A percentile compares a stretch with the other conserved stretches of the same genome.
These are phyloP conservation scores for Senna siamea DNA, from an alignment of 306 rosid genomes.

Conservation along the genomic window DNA sequence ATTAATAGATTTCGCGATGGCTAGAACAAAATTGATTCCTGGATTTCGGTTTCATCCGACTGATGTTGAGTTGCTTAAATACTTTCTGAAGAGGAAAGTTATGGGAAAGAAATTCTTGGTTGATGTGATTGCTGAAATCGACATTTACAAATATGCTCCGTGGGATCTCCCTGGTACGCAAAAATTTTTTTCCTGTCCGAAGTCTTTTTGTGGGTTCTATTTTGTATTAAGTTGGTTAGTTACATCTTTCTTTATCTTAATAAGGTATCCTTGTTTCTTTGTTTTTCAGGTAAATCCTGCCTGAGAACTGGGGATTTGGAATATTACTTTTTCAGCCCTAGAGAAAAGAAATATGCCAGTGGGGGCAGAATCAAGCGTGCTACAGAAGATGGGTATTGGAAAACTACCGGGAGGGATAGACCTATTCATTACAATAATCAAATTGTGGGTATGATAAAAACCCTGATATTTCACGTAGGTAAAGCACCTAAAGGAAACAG, in stretches of 20 bases:
- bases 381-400: slow-evolving; percentile 76
- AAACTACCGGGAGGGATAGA: slow-evolving; percentile 83
- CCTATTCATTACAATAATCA: slow-evolving; percentile 31
- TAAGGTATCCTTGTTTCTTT: neutral
- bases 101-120: slow-evolving; percentile 38
- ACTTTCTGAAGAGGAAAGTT: slow-evolving; percentile 72
- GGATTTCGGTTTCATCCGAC: slow-evolving; percentile 94
- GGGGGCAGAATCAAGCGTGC: slow-evolving; percentile 78
- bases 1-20: slow-evolving; percentile 38
- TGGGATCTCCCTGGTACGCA: slow-evolving; percentile 88
- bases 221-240: neutral
- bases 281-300: slow-evolving; percentile 53
- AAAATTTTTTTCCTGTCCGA: neutral
- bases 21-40: slow-evolving; percentile 48
- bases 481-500: slow-evolving; percentile 59
- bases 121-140: slow-evolving; percentile 63
- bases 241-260: neutral
- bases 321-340: slow-evolving; percentile 80
- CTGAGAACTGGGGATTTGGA: slow-evolving; percentile 63
- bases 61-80: slow-evolving; percentile 71
- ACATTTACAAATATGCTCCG: slow-evolving; percentile 71
- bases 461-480: slow-evolving; percentile 68
- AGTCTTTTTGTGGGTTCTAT: neutral
- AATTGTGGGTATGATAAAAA: slow-evolving; percentile 69
- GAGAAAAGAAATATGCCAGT: slow-evolving; percentile 61